Conservation (phyloP, 1,139 yeast species). For the Protomyces arabidopsidicola region DNA sequence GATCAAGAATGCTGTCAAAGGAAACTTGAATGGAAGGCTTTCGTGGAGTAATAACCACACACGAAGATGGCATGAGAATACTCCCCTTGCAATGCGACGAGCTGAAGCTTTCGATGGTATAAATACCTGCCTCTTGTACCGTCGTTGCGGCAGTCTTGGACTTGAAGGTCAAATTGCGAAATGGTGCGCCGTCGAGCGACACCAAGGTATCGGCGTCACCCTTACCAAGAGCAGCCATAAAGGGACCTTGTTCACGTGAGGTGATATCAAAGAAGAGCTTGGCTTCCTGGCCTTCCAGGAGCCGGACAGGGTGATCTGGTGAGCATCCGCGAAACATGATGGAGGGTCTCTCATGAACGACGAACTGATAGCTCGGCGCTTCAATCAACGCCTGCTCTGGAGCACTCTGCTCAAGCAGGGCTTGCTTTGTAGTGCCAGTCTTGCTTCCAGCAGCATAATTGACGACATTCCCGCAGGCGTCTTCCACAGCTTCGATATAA, state of each 20-base stretch:
- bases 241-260: slow-evolving; percentile 3
- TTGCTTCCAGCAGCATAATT: slow-evolving; percentile 21
- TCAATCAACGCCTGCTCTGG: slow-evolving; percentile 3
- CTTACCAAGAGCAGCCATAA: slow-evolving; percentile 1
- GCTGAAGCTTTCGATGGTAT: slow-evolving; percentile 50
- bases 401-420: not conserved
- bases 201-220: not conserved
- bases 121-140: slow-evolving; percentile 48
- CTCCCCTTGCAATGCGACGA: slow-evolving; percentile 66
- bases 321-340: slow-evolving; percentile 43
- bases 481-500: slow-evolving; percentile 61
- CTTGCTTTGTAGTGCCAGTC: slow-evolving; percentile 27
- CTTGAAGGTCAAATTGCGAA: slow-evolving; percentile 26
- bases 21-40: slow-evolving; percentile 46
- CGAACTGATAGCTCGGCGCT: slow-evolving; percentile 47
- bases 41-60: slow-evolving; percentile 48
- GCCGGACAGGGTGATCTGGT: slow-evolving; percentile 39
- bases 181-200: slow-evolving; percentile 9
- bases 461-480: slow-evolving; percentile 67
- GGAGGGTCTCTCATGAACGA: slow-evolving; percentile 61
- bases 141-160: slow-evolving; percentile 33
- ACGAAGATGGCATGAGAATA: slow-evolving; percentile 47
- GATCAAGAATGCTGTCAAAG: slow-evolving; percentile 59
- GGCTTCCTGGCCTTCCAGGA: slow-evolving; percentile 37
- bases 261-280: not conserved